Base-by-base conservation (phyloP, 2,329 filamentous ascomycete genomes). In the Leptodontidium sp. region DNA sequence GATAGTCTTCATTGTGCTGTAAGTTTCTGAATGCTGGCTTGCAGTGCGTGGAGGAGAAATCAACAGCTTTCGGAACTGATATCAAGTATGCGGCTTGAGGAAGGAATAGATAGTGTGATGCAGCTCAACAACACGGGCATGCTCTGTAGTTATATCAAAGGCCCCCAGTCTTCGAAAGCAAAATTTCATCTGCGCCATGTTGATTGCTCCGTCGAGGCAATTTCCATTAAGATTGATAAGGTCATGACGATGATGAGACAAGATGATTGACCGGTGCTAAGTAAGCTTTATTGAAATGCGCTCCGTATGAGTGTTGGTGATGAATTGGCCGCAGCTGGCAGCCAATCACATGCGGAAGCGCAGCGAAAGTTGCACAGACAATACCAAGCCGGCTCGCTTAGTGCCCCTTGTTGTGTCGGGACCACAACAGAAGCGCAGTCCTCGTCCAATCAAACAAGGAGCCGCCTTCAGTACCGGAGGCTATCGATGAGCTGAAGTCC, bases 1-100 rank as follows among this genome's bases (percentile, higher is more conserved):
- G 52, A 79, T 71, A 49, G 74, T 72, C 47, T 77, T 78, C 71
- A 75, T 75, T 50, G 63, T 35, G 29, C 64, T 53, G 61, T 12
- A 4, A 47, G 29, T 63, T 40, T 43, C 38, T 21, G 35, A 45
- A 24, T 26, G 35, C 17, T n/a, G 52, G 17, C 21, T 64, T 35
- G 21, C 11, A 24, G 35, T 29, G 40, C 17, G 55, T 17, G 14
- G 43, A 14, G 14, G 24, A 29, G 29, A 21, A 4, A 38, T 15
- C 6, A 53, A 72, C 58, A 17, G 52, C 17, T n/a, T 1, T 12
- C 12, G 52, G 17, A 24, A n/a, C 17, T 32, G 15, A 9, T n/a
- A 5, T 35, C 32, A 35, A 9, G 14, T 55, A 8, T 32, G 17
- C 4, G 52, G 52, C 29, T 55, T 15, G 29, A 55, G 14, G 29